Base-by-base conservation (phyloP, 805 yeast species). In the Ogataea wickerhamii region DNA sequence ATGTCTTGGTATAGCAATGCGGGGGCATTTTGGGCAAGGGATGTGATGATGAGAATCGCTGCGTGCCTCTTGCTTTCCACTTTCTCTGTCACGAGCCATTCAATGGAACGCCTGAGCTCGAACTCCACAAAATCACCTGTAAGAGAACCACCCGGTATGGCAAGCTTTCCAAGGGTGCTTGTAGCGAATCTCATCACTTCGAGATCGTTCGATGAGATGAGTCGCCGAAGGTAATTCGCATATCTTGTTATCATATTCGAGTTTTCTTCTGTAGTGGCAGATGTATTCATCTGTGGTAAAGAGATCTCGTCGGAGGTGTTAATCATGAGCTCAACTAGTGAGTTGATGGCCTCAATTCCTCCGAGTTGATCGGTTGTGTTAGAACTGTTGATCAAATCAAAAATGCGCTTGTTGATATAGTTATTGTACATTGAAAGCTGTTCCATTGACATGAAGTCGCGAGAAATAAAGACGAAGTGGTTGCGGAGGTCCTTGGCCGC, bases 51-150 rank as follows among this genome's bases (percentile, higher is more conserved):
- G 37, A 91, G 68, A 26, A 88, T 79, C 1, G 97, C 95, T 0
- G 97, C 96, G 56, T 91, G 97, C 46, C 93, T 78, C 52, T 94
- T 76, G 31, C 76, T 74, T 51, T 87, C 96, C 52, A 83, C 87
- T 47, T 87, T 81, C 45, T 88, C 95, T n/a, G 82, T 73, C 23
- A 87, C 85, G 18, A 91, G 72, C 91, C 96, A 83, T 60, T 93
- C 98, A 35, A 91, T 71, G 27, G 96, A 87, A 34, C 85, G 73
- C 54, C 83, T 86, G 6, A 93, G 93, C 59, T 91, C 96, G 51
- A 78, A 84, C 45, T 91, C 97, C 19, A 93, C 96, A 58, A 91
- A 83, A 35, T 88, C 96, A 1, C 94, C 88, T 0, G 96, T 87
- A 37, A 88, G 63, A 1, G 94, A 79, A 1, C 95, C 93, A 19